Conservation (phyloP, 352 stramenopile species). For the Pythium insidiosum region DNA sequence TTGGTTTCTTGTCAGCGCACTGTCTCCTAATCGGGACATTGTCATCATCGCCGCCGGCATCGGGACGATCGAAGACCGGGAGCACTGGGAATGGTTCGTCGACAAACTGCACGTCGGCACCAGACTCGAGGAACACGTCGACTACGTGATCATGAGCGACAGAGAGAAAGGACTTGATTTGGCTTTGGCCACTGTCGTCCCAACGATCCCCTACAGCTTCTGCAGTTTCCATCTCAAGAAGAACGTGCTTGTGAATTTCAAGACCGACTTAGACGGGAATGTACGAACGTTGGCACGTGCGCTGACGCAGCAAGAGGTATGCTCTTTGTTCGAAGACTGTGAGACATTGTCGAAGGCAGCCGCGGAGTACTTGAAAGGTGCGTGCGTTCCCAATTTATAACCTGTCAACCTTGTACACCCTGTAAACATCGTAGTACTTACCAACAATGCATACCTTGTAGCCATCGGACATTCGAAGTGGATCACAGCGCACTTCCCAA, state of each 20-base stretch:
- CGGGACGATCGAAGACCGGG: not conserved
- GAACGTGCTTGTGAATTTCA: not conserved
- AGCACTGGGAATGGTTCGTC: not conserved
- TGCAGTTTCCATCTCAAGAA: slow-evolving; percentile 4
- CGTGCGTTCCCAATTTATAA: not conserved
- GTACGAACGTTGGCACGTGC: not conserved
- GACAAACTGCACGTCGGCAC: too few relatives aligned
- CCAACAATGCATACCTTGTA: not conserved
- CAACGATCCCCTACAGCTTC: not conserved
- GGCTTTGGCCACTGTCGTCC: not conserved
- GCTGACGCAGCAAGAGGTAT: not conserved
- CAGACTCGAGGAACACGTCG: not conserved
- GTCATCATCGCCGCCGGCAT: not conserved
- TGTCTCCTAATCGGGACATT: not conserved
- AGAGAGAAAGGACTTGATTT: not conserved
- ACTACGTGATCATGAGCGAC: not conserved
- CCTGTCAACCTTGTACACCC: too few relatives aligned
- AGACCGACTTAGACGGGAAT: not conserved
- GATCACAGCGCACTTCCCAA: not conserved
- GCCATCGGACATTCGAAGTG: not conserved
- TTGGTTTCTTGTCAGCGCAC: not conserved
- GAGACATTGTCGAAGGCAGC: not conserved
- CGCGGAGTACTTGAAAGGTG: not conserved
- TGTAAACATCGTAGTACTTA: not conserved
- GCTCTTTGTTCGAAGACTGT: not conserved